phyloP scores from a whole-genome alignment of 768 basidiomycete genomes.

The Vishniacozyma victoriae region DNA sequence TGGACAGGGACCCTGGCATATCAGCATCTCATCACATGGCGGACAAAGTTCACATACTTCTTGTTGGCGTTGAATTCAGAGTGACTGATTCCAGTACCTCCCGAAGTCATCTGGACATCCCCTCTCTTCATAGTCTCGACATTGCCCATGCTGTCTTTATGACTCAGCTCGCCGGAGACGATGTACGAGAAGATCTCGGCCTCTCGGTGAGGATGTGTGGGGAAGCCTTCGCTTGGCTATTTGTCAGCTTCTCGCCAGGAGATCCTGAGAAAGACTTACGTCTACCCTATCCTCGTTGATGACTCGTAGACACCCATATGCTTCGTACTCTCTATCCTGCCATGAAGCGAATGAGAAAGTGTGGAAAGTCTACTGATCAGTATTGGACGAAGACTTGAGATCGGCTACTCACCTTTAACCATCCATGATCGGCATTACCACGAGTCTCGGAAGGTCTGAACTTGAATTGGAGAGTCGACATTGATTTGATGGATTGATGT shows the following conservation, averaged over 20 bases:
- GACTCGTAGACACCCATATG: slow-evolving; percentile 72
- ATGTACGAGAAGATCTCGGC: slow-evolving; percentile 91
- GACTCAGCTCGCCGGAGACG: slow-evolving; percentile 51
- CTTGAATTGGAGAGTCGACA: too few species aligned
- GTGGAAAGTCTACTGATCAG: slow-evolving; percentile 27
- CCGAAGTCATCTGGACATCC: slow-evolving; percentile 82
- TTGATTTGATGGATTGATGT: too few species aligned
- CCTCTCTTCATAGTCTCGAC: slow-evolving; percentile 82
- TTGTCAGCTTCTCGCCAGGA: background rate
- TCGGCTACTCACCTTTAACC: slow-evolving; percentile 77
- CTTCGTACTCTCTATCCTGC: slow-evolving; percentile 55
- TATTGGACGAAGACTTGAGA: too few species aligned
- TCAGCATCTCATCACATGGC: background rate
- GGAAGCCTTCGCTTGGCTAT: slow-evolving; percentile 66
- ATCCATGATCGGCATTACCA: slow-evolving; percentile 71
- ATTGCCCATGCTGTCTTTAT: slow-evolving; percentile 88
- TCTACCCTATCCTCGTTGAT: slow-evolving; percentile 63
- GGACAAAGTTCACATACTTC: slow-evolving; percentile 9
- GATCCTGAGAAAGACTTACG: slow-evolving; percentile 13
- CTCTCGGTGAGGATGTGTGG: slow-evolving; percentile 62
- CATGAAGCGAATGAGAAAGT: slow-evolving; percentile 53
- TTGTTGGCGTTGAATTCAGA: slow-evolving; percentile 56
- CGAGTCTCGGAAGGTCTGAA: slow-evolving; percentile 59
- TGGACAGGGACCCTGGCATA: slow-evolving; percentile 46
- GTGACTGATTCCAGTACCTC: slow-evolving; percentile 87